Conservation (phyloP, 2,329 filamentous ascomycete species). For the Chrysoporthe austroafricana region DNA sequence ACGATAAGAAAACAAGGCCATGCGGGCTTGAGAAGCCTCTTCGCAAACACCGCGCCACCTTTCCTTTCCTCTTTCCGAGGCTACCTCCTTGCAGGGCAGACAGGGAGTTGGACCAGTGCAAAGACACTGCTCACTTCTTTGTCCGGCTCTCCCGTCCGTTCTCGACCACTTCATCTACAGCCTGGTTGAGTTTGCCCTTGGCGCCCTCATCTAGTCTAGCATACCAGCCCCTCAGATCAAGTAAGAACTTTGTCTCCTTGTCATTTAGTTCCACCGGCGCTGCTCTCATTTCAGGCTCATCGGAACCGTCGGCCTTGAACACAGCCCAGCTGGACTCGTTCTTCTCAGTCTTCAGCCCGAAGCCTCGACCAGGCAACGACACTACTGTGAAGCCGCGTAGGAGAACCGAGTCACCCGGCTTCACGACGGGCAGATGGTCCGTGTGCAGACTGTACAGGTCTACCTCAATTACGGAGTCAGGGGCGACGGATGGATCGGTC, state of each 20-base stretch:
- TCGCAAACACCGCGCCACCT: not conserved
- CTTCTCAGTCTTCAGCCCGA: slow-evolving; percentile 55
- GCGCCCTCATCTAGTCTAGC: slow-evolving; percentile 50
- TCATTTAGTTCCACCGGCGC: slow-evolving; percentile 61
- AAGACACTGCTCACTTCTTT: slow-evolving; percentile 8
- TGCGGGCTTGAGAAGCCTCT: not conserved
- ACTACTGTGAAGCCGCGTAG: slow-evolving; percentile 60
- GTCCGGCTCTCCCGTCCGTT: slow-evolving; percentile 22
- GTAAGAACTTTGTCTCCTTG: slow-evolving; percentile 54
- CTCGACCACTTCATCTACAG: slow-evolving; percentile 32
- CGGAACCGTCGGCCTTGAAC: slow-evolving; percentile 51
- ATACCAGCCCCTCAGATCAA: slow-evolving; percentile 55
- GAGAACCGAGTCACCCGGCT: slow-evolving; percentile 61
- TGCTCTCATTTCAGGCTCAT: slow-evolving; percentile 58
- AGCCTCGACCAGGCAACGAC: slow-evolving; percentile 57
- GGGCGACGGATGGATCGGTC: slow-evolving; percentile 59
- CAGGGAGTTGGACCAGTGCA: not conserved
- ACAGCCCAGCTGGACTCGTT: slow-evolving; percentile 65
- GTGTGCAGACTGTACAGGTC: slow-evolving; percentile 63
- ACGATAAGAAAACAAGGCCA: not conserved
- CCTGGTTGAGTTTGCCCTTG: slow-evolving; percentile 52
- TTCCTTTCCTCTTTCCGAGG: no score
- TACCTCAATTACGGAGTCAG: slow-evolving; percentile 55
- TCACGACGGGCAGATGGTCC: slow-evolving; percentile 58
- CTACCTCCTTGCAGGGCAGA: not conserved